A percentile compares a stretch with the other conserved stretches of the same genome.
Evolutionary conservation across 495 filamentous ascomycete species (phyloP).

Genomic region (Halenospora varia): DNA sequence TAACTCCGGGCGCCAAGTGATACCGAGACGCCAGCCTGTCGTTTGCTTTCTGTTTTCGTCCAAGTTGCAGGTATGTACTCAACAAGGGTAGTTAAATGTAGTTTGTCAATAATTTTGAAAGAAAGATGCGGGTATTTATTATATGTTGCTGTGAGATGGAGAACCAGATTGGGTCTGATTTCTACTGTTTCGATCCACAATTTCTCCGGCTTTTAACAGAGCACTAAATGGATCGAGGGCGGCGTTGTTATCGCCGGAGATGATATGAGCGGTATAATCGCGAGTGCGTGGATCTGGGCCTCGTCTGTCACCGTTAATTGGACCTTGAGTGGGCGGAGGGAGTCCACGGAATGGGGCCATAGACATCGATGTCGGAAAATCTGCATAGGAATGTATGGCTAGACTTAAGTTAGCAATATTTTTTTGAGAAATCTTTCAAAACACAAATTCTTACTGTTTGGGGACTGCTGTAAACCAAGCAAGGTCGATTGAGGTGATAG

Average conservation of each 20-base stretch:
- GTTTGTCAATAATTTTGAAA: no score
- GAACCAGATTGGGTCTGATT: no score
- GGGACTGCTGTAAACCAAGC: constrained; percentile 12
- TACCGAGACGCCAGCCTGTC: not conserved
- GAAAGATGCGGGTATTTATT: no score
- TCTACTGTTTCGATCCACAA: constrained; percentile 38
- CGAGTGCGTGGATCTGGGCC: constrained; percentile 8
- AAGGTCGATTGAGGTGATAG: constrained; percentile 21
- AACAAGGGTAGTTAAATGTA: no score
- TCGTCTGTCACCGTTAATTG: not conserved
- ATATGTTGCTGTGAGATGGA: no score
- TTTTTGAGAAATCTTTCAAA: not conserved
- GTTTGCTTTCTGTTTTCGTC: no score
- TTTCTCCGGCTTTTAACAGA: constrained; percentile 49
- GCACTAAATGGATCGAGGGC: constrained; percentile 39
- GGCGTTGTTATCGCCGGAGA: constrained; percentile 10
- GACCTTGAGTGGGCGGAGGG: not conserved
- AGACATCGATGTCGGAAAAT: constrained; percentile 17
- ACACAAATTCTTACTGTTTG: constrained; percentile 23
- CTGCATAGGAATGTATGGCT: constrained; percentile 6
- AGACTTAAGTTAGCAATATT: not conserved
- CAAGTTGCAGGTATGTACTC: no score
- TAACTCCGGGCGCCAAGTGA: constrained; percentile 3
- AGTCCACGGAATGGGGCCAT: constrained; percentile 16
- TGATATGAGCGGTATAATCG: constrained; percentile 5